Evolutionary conservation across 2,329 filamentous ascomycete species (phyloP).

Genomic region (Xylariales sp.): DNA sequence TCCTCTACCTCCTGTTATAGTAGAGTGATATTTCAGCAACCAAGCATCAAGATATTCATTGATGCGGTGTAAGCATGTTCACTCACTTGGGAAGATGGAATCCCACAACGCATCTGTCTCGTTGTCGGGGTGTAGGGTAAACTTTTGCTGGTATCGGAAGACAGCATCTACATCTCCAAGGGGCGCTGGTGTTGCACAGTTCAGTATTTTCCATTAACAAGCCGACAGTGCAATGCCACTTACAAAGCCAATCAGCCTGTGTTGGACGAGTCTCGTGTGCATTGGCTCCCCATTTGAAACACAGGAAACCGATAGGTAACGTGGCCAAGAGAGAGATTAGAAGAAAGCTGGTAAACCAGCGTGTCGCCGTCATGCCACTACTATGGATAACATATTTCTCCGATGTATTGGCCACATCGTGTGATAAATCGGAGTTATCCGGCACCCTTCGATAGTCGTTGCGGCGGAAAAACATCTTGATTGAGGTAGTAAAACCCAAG

Average conservation of each 20-base stretch:
- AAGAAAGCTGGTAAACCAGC: constrained; percentile 17
- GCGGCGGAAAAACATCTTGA: constrained; percentile 18
- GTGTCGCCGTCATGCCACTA: constrained; percentile 10
- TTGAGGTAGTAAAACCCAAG: neutral
- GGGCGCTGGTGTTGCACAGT: constrained; percentile 6
- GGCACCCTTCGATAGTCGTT: constrained; percentile 4
- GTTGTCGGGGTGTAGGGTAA: constrained; percentile 6
- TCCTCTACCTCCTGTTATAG: constrained; percentile 12
- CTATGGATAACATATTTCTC: neutral
- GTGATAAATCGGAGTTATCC: neutral
- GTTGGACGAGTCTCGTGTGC: neutral
- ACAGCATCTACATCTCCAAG: constrained; percentile 4
- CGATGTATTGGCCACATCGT: neutral
- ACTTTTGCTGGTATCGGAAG: constrained; percentile 18
- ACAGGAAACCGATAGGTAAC: constrained; percentile 10
- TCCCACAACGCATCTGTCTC: constrained; percentile 12
- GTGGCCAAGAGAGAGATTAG: constrained; percentile 16
- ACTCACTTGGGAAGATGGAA: constrained; percentile 19
- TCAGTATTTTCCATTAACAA: neutral
- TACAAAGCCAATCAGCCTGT: constrained; percentile 17
- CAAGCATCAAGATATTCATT: neutral
- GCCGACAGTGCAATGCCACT: neutral
- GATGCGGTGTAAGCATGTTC: neutral
- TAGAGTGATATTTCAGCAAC: neutral
- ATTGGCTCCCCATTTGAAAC: constrained; percentile 16